These are phyloP conservation scores for Mediolabrus comicus DNA, from an alignment of 108 stramenopile genomes.

Conservation along the genomic window DNA sequence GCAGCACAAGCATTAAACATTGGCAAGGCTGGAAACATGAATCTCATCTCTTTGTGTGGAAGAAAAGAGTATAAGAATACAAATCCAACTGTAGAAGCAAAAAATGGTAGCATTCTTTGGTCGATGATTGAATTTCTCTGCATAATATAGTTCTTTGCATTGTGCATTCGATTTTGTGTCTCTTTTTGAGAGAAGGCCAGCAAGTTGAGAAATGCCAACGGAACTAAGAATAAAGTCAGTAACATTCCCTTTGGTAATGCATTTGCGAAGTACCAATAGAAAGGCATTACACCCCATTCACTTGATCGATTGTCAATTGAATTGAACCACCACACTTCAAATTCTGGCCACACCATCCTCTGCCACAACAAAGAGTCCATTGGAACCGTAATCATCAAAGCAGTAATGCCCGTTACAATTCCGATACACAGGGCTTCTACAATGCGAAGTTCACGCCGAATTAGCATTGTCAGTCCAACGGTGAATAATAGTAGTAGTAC, in stretches of 20 bases:
- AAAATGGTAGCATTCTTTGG: conserved; percentile 45
- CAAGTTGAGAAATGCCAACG: conserved; percentile 61
- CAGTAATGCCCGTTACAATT: conserved; percentile 50
- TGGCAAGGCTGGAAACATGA: conserved; percentile 90
- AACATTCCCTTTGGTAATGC: conserved; percentile 87
- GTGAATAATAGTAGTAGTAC: conserved; percentile 83
- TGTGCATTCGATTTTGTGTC: neutral
- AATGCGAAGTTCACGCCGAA: conserved; percentile 57
- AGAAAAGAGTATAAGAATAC: conserved; percentile 81
- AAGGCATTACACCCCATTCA: conserved; percentile 93
- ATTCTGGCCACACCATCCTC: conserved; percentile 96
- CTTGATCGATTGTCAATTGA: conserved; percentile 90
- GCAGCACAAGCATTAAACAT: conserved; percentile 86
- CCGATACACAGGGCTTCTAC: conserved; percentile 65
- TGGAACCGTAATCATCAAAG: conserved; percentile 75
- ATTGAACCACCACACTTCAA: conserved; percentile 95
- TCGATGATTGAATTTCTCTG: conserved; percentile 37
- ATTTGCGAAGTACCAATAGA: conserved; percentile 89
- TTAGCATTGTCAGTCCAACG: conserved; percentile 69
- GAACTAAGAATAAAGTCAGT: conserved; percentile 67
- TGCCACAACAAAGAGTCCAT: conserved; percentile 91
- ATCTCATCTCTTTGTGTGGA: conserved; percentile 96
- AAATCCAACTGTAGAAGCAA: conserved; percentile 70
- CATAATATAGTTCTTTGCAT: neutral
- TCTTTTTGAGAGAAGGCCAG: neutral